Evolutionary conservation across 441 rosid species (phyloP), one percentile per base, ranked within the genome.

Genomic region (Eutrema salsugineum): DNA sequence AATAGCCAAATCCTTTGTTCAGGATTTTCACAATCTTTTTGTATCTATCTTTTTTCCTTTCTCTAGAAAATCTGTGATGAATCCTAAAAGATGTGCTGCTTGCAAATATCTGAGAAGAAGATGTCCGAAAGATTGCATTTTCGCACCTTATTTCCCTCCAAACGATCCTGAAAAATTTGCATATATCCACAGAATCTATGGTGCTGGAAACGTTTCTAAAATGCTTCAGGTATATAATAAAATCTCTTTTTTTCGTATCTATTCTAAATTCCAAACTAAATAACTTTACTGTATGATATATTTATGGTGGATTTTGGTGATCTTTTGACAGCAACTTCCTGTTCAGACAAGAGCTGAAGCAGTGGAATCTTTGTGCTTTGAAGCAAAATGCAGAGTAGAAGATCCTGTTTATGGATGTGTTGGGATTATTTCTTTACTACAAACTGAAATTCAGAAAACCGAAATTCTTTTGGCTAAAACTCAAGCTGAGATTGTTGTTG

Each of bases 321-420:
- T 70, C 8, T 39, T 46, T 17, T 40, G 50, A 56, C 78, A 86
- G 93, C 82, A 79, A 83, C 64, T 83, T 4, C 88, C 86, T 8
- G 60, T 59, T 19, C 47, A 80, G 24, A 63, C 72, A 49, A 78
- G 87, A 57, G 83, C 61, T 24, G 78, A 75, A 64, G 84, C 87
- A 14, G 86, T 81, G 30, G 80, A 84, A 17, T 77, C 84, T 24
- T 65, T 86, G n/a, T 80, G 67, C 27, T 79, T 80, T 27, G 93
- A 86, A 78, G 87, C 93, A 11, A 70, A 67, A 36, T 82, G 84
- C 73, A 79, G 87, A 54, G 68, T 82, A 17, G 71, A 81, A 62
- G 88, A 86, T 47, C 90, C 85, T n/a, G 82, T 86, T n/a, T 84
- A 86, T 56, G 89, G 93, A 3, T 84, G 83, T 36, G 89, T 81